Percentiles rank a stretch among this genome's conserved stretches.
Evolutionary conservation across 225 moss, liverwort and hornwort species (phyloP).

Genomic region (Ulota crispa): DNA sequence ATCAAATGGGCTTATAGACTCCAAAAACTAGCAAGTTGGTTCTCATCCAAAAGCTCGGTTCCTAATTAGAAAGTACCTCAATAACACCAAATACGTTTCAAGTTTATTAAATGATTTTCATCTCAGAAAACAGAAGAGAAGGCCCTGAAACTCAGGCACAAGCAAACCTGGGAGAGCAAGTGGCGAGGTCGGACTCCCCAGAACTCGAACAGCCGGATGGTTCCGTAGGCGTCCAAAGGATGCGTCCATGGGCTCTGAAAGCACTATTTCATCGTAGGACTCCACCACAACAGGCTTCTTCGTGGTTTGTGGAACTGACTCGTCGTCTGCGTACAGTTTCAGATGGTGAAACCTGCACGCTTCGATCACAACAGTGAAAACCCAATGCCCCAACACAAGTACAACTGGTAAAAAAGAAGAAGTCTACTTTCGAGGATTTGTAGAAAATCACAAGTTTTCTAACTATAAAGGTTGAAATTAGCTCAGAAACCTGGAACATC

Average conservation of each 20-base stretch:
- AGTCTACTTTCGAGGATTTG: neutral
- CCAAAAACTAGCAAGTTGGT: neutral
- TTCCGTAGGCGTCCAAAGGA: constrained; percentile 65
- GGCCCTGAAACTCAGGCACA: neutral
- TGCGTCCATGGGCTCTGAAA: constrained; percentile 81
- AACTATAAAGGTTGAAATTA: neutral
- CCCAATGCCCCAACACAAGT: neutral
- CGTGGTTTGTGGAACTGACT: constrained; percentile 77
- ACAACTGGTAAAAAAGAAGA: neutral
- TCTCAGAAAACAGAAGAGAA: neutral
- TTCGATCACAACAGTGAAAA: neutral
- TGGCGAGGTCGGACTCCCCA: constrained; percentile 44
- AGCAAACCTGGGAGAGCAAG: constrained; percentile 42
- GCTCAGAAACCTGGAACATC: neutral
- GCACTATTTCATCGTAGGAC: constrained; percentile 84
- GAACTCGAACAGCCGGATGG: constrained; percentile 53
- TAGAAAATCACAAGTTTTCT: neutral
- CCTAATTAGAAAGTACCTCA: neutral
- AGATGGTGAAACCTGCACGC: constrained; percentile 83
- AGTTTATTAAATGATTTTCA: neutral
- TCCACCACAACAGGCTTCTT: constrained; percentile 95
- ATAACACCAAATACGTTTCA: neutral
- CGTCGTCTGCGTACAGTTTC: constrained; percentile 88
- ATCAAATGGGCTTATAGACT: neutral
- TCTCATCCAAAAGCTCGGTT: neutral